These are phyloP conservation scores for Diaporthe ampelina DNA, from an alignment of 2,329 filamentous ascomycete species.

Conservation along the genomic window DNA sequence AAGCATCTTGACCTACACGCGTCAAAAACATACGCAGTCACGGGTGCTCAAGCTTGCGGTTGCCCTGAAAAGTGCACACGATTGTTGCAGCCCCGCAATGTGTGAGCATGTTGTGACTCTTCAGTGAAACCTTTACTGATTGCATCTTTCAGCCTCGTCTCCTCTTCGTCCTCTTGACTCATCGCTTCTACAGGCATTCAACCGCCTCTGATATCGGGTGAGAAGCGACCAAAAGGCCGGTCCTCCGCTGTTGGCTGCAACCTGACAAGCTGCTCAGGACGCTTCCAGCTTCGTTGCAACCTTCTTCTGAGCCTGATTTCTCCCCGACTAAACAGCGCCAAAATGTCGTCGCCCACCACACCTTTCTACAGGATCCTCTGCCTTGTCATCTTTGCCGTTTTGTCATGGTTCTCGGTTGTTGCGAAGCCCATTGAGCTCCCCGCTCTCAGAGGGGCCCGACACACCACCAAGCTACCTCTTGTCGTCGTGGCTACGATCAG, in stretches of 20 bases:
- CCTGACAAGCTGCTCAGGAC: neutral
- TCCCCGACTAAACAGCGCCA: neutral
- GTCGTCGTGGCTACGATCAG: neutral
- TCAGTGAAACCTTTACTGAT: neutral
- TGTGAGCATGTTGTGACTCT: neutral
- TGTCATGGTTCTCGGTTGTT: neutral
- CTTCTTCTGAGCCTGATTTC: neutral
- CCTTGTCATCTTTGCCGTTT: neutral
- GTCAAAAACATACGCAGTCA: neutral
- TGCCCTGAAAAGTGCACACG: neutral
- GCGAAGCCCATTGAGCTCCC: constrained; percentile 15
- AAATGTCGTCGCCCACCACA: neutral
- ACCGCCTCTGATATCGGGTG: too few relatives aligned
- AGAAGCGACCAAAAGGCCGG: neutral
- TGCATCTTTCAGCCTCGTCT: neutral
- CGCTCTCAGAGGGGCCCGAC: neutral
- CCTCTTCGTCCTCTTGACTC: neutral
- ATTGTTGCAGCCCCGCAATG: neutral
- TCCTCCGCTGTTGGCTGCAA: neutral
- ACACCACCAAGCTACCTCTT: neutral
- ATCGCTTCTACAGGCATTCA: neutral
- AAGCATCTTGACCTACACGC: neutral
- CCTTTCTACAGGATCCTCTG: neutral
- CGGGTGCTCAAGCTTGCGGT: neutral
- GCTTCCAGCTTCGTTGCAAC: neutral